phyloP scores from a whole-genome alignment of 2,329 filamentous ascomycete genomes.

The Stagonosporopsis vannaccii region DNA sequence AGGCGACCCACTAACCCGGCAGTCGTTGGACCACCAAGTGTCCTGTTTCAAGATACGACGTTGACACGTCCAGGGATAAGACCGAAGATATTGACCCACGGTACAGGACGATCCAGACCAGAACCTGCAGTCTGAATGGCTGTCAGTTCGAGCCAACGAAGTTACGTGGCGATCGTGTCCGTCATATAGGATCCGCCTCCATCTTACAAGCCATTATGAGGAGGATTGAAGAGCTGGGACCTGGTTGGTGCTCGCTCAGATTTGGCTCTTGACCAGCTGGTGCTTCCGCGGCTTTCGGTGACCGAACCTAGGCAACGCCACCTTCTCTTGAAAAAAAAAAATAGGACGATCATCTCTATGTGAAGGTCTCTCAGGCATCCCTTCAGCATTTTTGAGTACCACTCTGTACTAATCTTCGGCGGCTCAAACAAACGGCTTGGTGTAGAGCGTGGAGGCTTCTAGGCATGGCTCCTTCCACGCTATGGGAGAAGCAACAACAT shows the following conservation, averaged over 20 bases:
- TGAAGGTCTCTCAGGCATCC: not conserved
- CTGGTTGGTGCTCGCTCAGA: not conserved
- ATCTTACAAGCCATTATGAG: too few relatives aligned
- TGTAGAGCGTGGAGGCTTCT: not conserved
- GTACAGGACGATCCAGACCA: not conserved
- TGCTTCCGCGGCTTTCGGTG: slow-evolving; percentile 1
- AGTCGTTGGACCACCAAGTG: not conserved
- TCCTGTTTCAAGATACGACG: not conserved
- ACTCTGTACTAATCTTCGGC: not conserved
- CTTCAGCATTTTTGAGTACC: not conserved
- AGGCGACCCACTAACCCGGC: not conserved
- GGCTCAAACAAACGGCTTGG: not conserved
- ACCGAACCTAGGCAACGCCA: slow-evolving; percentile 3
- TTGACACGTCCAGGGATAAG: not conserved
- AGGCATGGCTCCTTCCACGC: not conserved
- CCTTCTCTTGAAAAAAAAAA: not conserved
- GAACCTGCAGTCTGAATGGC: not conserved
- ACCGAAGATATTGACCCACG: not conserved
- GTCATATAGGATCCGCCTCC: not conserved
- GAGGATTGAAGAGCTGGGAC: not conserved
- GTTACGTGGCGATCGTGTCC: not conserved
- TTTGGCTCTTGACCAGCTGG: not conserved
- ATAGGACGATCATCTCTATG: not conserved
- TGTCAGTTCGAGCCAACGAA: not conserved
- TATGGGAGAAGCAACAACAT: not conserved